Base-by-base conservation (phyloP, 108 stramenopile genomes). In the Cyclotella kingstonii region DNA sequence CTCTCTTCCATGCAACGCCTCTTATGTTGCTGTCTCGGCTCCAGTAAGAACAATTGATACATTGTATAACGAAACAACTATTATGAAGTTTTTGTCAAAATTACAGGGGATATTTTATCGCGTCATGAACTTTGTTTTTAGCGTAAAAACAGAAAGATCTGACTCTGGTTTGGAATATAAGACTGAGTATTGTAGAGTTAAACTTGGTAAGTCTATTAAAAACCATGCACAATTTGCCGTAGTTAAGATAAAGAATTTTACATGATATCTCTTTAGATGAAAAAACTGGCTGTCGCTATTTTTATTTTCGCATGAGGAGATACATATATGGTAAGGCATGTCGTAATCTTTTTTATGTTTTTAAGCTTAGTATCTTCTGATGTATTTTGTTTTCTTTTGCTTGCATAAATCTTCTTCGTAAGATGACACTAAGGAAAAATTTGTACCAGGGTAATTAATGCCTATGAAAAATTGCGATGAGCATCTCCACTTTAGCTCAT, bases 21-120 rank as follows among this genome's bases (percentile, higher is more conserved):
- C 68, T 4, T 72, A 76, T 50, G 68, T 87, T 27, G 83, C 83
- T 17, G 77, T 87, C 5, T 54, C 57, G 2, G 65, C 74, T 42
- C 76, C 70, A 9, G 62, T 62, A 17, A 46, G 41, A 26, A 34
- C n/a, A 15, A 30, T 68, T 33, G 60, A 46, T 36, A 39, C 47
- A 12, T 11, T 33, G n/a, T 61, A 78, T 26, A 31, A 49, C 7
- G 44, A 49, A 17, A 68, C 43, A 14, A 48, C 36, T 11, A 62
- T 60, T 60, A 33, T 36, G 18, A 53, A 59, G 23, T 35, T 60
- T 19, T 46, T 60, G 1, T 30, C 22, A 28, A 42, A 15, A 5
- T 18, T 70, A 9, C 9, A 38, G 21, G 44, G 21, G 14, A 22
- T 46, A 25, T 53, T 70, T 40, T 53, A 53, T 48, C 19, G 35